These are phyloP conservation scores for Mycena belliarum DNA, from an alignment of 768 basidiomycete species.

Conservation along the genomic window DNA sequence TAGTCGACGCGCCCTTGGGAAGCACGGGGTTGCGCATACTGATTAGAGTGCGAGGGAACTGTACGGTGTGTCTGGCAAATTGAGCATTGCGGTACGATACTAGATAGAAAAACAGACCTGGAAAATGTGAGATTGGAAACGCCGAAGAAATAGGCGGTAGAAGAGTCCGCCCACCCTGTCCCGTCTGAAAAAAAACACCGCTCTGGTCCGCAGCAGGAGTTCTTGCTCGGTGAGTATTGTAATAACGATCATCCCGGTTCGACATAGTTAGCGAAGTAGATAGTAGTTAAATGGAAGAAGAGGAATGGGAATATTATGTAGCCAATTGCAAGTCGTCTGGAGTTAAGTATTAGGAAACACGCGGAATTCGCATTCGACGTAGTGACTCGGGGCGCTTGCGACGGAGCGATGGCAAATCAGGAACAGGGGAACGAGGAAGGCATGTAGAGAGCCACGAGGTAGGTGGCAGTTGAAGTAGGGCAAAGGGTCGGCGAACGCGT, in stretches of 20 bases:
- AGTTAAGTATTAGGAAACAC: slow-evolving; percentile 46
- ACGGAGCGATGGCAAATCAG: slow-evolving; percentile 46
- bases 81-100: slow-evolving; percentile 57
- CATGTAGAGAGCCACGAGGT: slow-evolving; percentile 59
- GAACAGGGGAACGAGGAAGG: slow-evolving; percentile 45
- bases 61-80: slow-evolving; percentile 50
- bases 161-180: slow-evolving; percentile 89
- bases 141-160: slow-evolving; percentile 83
- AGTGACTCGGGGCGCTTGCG: slow-evolving; percentile 25
- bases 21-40: slow-evolving; percentile 67
- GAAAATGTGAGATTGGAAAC: slow-evolving; percentile 87
- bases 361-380: slow-evolving; percentile 32
- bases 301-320: slow-evolving; percentile 57
- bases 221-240: slow-evolving; percentile 67
- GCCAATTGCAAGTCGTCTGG: slow-evolving; percentile 46
- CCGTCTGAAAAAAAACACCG: slow-evolving; percentile 69
- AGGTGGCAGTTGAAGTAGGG: slow-evolving; percentile 37
- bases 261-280: slow-evolving; percentile 48
- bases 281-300: slow-evolving; percentile 40
- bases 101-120: slow-evolving; percentile 75
- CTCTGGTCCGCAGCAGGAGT: slow-evolving; percentile 67
- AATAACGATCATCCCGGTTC: slow-evolving; percentile 72
- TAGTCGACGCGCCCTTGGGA: slow-evolving; percentile 63
- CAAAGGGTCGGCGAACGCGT: slow-evolving; percentile 37
- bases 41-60: slow-evolving; percentile 63